phyloP scores from a whole-genome alignment of 768 basidiomycete genomes.

The Boletus vermiculosoides region DNA sequence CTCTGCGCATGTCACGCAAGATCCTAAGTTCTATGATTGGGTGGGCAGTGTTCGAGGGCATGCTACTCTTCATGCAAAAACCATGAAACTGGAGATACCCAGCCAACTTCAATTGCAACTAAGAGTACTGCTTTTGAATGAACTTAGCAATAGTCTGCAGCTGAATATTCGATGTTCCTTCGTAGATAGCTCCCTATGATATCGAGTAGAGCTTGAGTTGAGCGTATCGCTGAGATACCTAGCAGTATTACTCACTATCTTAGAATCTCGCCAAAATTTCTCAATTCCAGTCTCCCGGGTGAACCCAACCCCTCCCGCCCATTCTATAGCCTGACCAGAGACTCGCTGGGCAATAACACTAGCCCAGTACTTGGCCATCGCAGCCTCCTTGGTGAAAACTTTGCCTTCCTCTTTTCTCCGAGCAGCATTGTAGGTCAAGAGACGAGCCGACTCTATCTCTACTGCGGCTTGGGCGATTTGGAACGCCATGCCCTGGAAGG shows the following conservation, averaged over 20 bases:
- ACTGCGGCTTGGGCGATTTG: constrained; percentile 90
- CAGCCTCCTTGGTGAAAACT: constrained; percentile 88
- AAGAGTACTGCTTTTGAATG: constrained; percentile 83
- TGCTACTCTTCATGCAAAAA: constrained; percentile 57
- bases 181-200: constrained; percentile 80
- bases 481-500: constrained; percentile 95
- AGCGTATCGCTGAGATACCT: not conserved
- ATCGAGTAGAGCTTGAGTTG: constrained; percentile 4
- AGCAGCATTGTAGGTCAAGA: constrained; percentile 96
- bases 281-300: constrained; percentile 94
- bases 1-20: constrained; percentile 81
- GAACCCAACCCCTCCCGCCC: constrained; percentile 92
- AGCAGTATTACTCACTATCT: constrained; percentile 64
- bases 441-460: constrained; percentile 85
- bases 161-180: constrained; percentile 98
- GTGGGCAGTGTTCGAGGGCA: constrained; percentile 88
- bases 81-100: constrained; percentile 7
- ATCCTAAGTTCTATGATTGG: constrained; percentile 86
- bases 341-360: constrained; percentile 89
- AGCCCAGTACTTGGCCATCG: constrained; percentile 96
- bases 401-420: constrained; percentile 89
- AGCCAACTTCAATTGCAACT: constrained; percentile 1
- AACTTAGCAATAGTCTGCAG: constrained; percentile 93
- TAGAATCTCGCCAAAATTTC: constrained; percentile 96
- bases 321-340: constrained; percentile 88